Evolutionary conservation across 108 stramenopile species (phyloP), one percentile per base, ranked within the genome.

Genomic region (Asterionellopsis glacialis): DNA sequence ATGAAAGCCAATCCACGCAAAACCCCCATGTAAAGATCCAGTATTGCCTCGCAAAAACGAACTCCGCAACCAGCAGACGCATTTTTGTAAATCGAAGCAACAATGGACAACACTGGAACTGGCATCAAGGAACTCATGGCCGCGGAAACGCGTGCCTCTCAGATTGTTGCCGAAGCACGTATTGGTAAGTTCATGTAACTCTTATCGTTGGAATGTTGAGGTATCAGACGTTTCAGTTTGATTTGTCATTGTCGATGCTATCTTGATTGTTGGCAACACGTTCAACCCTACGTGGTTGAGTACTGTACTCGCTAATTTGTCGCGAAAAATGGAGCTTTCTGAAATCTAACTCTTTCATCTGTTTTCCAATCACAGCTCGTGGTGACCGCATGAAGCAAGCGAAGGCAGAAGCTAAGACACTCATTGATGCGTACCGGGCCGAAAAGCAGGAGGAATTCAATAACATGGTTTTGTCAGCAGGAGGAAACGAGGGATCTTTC

Each of bases 41-140:
- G n/a, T n/a, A n/a, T n/a, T n/a, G n/a, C n/a, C n/a, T n/a, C 33
- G 7, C 33, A 7, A 33, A 33, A 33, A 33, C 7, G 7, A 33
- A 33, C 33, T 33, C 7, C 33, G 33, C 33, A 2, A 33, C 33
- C 33, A 33, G 33, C 33, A 33, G 7, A 33, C 33, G 33, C 33
- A 33, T 33, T 33, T 33, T 33, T 7, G 33, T 33, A 33, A 33
- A 33, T 33, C 33, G 14, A 11, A 61, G 16, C 38, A 62, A 90
- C 63, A 67, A 90, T 86, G 88, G 57, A 63, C n/a, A 76, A 79
- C 64, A 85, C 81, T 45, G 89, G 93, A 76, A 74, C 90, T 27
- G 93, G 93, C 80, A 95, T 95, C 73, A 86, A 91, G 79, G 93
- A 95, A 67, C 84, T 95, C 59, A 95, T 91, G 93, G 90, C 90